A percentile compares a stretch with the other conserved stretches of the same genome.
phyloP scores from a whole-genome alignment of 2,329 filamentous ascomycete genomes.

The Penicillium hordei region DNA sequence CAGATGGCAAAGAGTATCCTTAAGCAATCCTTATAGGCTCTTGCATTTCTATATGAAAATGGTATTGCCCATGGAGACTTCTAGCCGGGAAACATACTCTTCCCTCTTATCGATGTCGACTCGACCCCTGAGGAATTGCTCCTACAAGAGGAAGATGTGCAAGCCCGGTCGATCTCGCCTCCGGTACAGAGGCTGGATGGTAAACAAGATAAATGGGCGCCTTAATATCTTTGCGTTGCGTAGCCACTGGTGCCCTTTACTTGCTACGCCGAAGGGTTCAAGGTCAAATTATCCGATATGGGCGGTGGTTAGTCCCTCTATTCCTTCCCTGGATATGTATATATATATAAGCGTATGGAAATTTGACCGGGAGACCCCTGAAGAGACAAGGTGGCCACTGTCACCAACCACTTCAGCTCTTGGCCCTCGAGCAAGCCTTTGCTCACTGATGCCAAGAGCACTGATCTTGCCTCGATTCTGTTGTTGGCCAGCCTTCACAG shows the following conservation, averaged over 20 bases:
- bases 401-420: slow-evolving; percentile 73
- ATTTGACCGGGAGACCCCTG: too few relatives aligned
- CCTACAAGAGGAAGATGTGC: slow-evolving; percentile 23
- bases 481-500: slow-evolving; percentile 75
- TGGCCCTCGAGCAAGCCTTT: slow-evolving; percentile 79
- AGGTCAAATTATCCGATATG: slow-evolving; percentile 34
- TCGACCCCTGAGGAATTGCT: slow-evolving; percentile 19
- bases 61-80: slow-evolving; percentile 29
- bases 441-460: slow-evolving; percentile 76
- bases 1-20: slow-evolving; percentile 28
- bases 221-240: slow-evolving; percentile 29
- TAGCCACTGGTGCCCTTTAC: slow-evolving; percentile 30
- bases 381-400: slow-evolving; percentile 76
- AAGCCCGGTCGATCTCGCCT: slow-evolving; percentile 20
- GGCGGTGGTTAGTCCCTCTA: slow-evolving; percentile 26
- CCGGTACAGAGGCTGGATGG: slow-evolving; percentile 28
- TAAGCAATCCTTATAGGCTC: slow-evolving; percentile 26
- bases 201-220: slow-evolving; percentile 33
- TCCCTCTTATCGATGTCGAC: slow-evolving; percentile 22
- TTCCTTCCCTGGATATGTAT: too few relatives aligned
- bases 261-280: slow-evolving; percentile 21
- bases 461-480: slow-evolving; percentile 76
- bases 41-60: slow-evolving; percentile 27
- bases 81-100: slow-evolving; percentile 28
- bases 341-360: too few relatives aligned